These are phyloP conservation scores for Botrytis sinoallii DNA, from an alignment of 2,329 filamentous ascomycete genomes.

Conservation along the genomic window DNA sequence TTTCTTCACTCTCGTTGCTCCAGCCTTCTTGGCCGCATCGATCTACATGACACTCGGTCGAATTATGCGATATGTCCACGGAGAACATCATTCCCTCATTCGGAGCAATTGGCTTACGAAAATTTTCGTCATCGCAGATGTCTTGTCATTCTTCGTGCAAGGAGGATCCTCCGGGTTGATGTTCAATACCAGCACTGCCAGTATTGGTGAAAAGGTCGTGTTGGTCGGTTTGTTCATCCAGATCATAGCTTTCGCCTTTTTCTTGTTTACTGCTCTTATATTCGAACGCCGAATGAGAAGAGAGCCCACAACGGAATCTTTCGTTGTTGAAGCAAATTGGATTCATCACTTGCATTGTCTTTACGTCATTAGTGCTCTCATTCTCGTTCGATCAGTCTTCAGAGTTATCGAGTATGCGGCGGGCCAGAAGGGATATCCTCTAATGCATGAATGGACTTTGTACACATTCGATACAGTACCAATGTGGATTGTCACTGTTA, in stretches of 20 bases:
- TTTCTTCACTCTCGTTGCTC: slow-evolving; percentile 40
- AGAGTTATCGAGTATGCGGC: slow-evolving; percentile 48
- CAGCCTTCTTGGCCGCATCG: slow-evolving; percentile 41
- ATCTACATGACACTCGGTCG: slow-evolving; percentile 36
- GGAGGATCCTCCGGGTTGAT: slow-evolving; percentile 29
- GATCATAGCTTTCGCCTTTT: slow-evolving; percentile 55
- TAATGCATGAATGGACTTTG: slow-evolving; percentile 39
- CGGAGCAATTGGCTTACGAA: slow-evolving; percentile 47
- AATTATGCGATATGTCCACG: slow-evolving; percentile 35
- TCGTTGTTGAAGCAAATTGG: slow-evolving; percentile 28
- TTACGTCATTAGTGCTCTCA: slow-evolving; percentile 44
- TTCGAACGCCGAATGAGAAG: slow-evolving; percentile 26
- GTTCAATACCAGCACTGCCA: background rate
- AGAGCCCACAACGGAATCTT: slow-evolving; percentile 23
- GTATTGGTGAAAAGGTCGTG: slow-evolving; percentile 50
- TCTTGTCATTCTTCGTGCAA: slow-evolving; percentile 52
- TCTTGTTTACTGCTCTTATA: slow-evolving; percentile 45
- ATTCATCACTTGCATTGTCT: slow-evolving; percentile 42
- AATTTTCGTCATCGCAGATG: slow-evolving; percentile 53
- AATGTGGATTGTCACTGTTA: slow-evolving; percentile 41
- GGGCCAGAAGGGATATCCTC: slow-evolving; percentile 40
- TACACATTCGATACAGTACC: slow-evolving; percentile 46
- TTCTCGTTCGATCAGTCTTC: slow-evolving; percentile 46
- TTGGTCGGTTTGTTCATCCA: slow-evolving; percentile 56
- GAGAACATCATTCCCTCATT: slow-evolving; percentile 41